Base-by-base conservation (phyloP, 495 filamentous ascomycete genomes). In the Tirmania nivea region DNA sequence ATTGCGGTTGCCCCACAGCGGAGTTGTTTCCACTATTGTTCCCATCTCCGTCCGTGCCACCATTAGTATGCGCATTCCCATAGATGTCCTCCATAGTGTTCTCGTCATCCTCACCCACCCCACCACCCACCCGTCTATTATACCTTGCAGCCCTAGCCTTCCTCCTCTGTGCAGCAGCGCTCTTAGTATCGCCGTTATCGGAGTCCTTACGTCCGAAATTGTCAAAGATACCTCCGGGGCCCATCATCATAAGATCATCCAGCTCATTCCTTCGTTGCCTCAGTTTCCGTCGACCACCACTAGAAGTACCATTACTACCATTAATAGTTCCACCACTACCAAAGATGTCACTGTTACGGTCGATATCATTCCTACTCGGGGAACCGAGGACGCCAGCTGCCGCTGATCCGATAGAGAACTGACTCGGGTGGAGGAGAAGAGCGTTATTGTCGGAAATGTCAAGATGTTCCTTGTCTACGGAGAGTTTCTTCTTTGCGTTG, bases 401-500 rank as follows among this genome's bases (percentile, higher is more conserved):
- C 0, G 47, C 52, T 54, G 67, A 59, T 66, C 35, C 79, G 55
- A 94, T 77, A 66, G 80, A 83, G 67, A 87, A 95, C 63, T 97
- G 90, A 57, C 81, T 89, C 12, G 92, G 88, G 60, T 96, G 86
- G 8, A 94, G 75, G 34, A 94, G 78, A 6, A 92, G 75, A 11
- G 90, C 84, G 58, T 83, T 92, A 55, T 77, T 81, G 60, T 96
- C 92, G 12, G 80, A 76, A 36, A 95, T 84, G 57, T 96, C 90
- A 36, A 92, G 66, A 62, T 78, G 68, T 57, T 96, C 92, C 63
- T 93, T 95, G 59, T 97, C 90, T 55, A 81, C 80, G 60, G 80
- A 76, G 39, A 97, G 69, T 47, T 82, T 75, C 51, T 75, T 73
- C 52, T 84, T 83, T 62, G 88, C 89, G 35, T 76, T 71, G 12